phyloP scores from a whole-genome alignment of 164 flowering plant genomes.

The Vitis labrusca region DNA sequence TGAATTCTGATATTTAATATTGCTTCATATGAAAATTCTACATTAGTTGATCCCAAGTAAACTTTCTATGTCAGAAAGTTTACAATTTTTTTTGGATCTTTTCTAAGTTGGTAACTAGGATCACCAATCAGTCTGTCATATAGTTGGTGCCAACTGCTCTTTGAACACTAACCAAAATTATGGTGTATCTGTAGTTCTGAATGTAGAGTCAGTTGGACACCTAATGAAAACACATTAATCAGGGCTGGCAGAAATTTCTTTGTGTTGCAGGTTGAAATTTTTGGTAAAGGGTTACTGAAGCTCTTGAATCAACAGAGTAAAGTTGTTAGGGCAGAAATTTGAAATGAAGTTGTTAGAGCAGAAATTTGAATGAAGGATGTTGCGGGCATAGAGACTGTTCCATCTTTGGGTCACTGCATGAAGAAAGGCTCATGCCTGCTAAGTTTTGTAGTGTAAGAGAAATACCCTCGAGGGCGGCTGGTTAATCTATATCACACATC shows the following conservation, averaged over 20 bases:
- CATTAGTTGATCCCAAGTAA: too few species aligned
- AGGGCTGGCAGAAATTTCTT: not conserved
- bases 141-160: not conserved
- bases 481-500: slow-evolving; percentile 24
- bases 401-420: not conserved
- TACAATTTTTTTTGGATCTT: not conserved
- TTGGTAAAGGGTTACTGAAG: slow-evolving; percentile 2
- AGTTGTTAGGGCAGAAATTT: too few species aligned
- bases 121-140: too few species aligned
- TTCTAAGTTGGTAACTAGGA: not conserved
- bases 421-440: slow-evolving; percentile 25
- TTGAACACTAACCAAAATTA: not conserved
- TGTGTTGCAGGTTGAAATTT: slow-evolving; percentile 39
- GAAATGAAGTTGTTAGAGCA: too few species aligned
- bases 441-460: slow-evolving; percentile 42
- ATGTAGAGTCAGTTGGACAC: not conserved
- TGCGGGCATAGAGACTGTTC: too few species aligned
- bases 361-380: too few species aligned
- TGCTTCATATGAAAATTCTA: too few species aligned
- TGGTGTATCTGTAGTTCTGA: not conserved
- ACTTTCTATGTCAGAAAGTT: too few species aligned
- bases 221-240: not conserved
- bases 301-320: too few species aligned
- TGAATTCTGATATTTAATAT: too few species aligned
- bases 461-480: slow-evolving; percentile 12